Evolutionary conservation across 1,139 yeast genomes (phyloP).

Genomic region (Debaryomycetaceae sp.): DNA sequence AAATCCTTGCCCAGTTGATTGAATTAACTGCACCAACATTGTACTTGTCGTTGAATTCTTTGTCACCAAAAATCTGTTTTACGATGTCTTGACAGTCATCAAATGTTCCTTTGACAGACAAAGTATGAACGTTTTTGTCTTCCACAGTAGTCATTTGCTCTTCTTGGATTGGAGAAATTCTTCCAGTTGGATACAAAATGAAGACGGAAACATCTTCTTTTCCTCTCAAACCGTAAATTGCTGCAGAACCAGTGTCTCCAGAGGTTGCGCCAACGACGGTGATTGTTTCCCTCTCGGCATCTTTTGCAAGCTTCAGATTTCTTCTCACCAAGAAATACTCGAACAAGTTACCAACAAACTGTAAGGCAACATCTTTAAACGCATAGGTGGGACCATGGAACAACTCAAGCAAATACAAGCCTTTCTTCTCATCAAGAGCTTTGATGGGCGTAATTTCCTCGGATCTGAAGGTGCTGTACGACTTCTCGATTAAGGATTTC

Average conservation of each 20-base stretch:
- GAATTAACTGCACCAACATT: constrained; percentile 98
- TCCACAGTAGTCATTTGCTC: constrained; percentile 98
- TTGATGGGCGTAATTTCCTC: constrained; percentile 80
- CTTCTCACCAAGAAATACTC: constrained; percentile 83
- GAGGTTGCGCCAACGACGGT: constrained; percentile 99
- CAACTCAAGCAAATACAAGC: constrained; percentile 77
- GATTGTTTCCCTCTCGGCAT: constrained; percentile 65
- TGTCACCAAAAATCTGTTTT: constrained; percentile 87
- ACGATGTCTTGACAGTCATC: constrained; percentile 98
- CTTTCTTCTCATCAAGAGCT: constrained; percentile 50
- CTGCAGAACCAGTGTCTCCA: constrained; percentile 99
- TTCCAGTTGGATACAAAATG: constrained; percentile 93
- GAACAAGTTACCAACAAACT: constrained; percentile 93
- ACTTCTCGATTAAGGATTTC: constrained; percentile 54
- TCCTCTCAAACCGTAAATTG: constrained; percentile 94
- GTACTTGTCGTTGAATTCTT: constrained; percentile 78
- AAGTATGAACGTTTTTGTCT: constrained; percentile 88
- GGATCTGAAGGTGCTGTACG: constrained; percentile 90
- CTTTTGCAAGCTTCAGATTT: constrained; percentile 59
- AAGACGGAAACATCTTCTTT: constrained; percentile 95
- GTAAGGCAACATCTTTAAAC: constrained; percentile 96
- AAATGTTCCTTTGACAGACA: constrained; percentile 92
- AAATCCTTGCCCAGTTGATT: constrained; percentile 97
- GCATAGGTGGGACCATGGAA: constrained; percentile 99
- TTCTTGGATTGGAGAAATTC: constrained; percentile 97